A percentile compares a stretch with the other conserved stretches of the same genome.
These are phyloP conservation scores for Pythium rishiriense DNA, from an alignment of 352 stramenopile species.

Conservation along the genomic window DNA sequence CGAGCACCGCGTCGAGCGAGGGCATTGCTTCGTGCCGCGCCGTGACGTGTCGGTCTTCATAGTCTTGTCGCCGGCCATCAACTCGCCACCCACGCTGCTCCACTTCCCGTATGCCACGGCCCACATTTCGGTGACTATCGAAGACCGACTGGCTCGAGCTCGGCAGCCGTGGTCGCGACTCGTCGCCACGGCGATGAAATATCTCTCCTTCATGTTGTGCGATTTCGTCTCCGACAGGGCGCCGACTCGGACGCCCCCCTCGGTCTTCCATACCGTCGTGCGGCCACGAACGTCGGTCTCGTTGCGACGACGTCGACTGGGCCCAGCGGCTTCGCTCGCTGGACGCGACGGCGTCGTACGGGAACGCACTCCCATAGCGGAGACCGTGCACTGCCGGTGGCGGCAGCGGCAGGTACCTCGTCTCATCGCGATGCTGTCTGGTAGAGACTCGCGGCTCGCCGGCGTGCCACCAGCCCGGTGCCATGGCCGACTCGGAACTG, in stretches of 20 bases:
- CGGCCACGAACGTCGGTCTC: not conserved
- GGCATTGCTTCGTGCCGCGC: not conserved
- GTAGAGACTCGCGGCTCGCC: not conserved
- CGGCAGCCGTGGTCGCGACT: too few relatives aligned
- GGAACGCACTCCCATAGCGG: conserved; percentile 4
- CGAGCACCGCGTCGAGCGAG: not conserved
- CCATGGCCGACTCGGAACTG: not conserved
- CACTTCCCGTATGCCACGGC: too few relatives aligned
- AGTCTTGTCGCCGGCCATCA: not conserved
- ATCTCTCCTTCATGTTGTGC: too few relatives aligned
- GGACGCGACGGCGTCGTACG: not conserved
- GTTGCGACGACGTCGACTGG: not conserved
- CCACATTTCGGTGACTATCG: too few relatives aligned
- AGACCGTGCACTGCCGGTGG: not conserved
- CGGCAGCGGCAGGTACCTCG: not conserved
- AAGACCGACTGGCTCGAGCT: too few relatives aligned
- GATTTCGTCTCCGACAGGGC: too few relatives aligned
- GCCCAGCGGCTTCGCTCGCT: not conserved
- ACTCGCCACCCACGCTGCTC: not conserved
- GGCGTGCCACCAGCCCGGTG: not conserved
- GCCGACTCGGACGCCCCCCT: too few relatives aligned
- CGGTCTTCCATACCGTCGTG: too few relatives aligned
- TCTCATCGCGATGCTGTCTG: not conserved
- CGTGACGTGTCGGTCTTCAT: not conserved
- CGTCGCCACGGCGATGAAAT: too few relatives aligned